Evolutionary conservation across 441 rosid species (phyloP), one percentile per base, ranked within the genome.

Genomic region (Viola pubescens): DNA sequence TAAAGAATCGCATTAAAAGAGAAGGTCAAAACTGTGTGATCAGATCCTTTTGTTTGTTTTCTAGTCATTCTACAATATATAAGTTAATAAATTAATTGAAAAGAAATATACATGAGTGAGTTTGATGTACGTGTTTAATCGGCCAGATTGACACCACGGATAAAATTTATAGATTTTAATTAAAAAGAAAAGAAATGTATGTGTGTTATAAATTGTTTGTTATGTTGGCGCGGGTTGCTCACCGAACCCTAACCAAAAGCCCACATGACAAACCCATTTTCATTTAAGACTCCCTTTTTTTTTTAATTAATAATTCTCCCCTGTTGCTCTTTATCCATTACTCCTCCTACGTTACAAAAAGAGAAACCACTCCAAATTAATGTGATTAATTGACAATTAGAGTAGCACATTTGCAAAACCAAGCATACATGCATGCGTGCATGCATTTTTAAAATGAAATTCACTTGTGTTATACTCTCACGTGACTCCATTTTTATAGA

Each of bases 201-300:
- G n/a, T 5, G 58, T 5, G 62, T 26, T 64, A 59, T 70, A 64
- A 74, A 68, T 72, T 72, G 69, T 58, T 70, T 72, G 56, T 9
- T 4, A 26, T 26, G 34, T 26, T 26, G 34, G 34, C 34, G 56
- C 19, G 56, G 62, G 76, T 77, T 70, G 91, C 79, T 87, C 77
- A 82, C 71, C 94, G 54, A 84, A 74, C 73, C 74, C 75, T 72
- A 78, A 78, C 86, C 81, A 52, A 66, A 77, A 61, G 65, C 52
- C 77, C 81, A 59, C 81, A 70, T 70, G 72, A 74, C 61, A 37
- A 63, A 61, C 54, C 73, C 66, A 68, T 37, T 74, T 60, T 63
- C 76, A 69, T 78, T 72, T 55, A 76, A 69, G 75, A 49, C 66
- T 37, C 41, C 13, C 3, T 26, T 26, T 2, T 26, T 1, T 26